A percentile compares a stretch with the other conserved stretches of the same genome.
These are phyloP conservation scores for Coemansia sp. DNA, from an alignment of 192 early-diverging fungal species.

Conservation along the genomic window DNA sequence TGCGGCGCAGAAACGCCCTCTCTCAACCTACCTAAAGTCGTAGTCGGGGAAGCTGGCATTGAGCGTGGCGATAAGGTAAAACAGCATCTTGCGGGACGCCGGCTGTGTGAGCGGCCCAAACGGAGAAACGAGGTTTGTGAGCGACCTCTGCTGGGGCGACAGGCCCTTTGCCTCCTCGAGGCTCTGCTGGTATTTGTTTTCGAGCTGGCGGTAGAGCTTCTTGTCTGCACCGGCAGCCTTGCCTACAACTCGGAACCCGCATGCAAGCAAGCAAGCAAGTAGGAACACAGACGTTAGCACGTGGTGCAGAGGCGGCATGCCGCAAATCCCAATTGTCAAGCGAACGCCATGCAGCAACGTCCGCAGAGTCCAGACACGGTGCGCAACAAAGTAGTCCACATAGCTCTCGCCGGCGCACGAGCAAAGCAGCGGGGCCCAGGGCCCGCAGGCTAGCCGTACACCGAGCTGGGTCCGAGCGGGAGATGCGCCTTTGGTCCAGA, in stretches of 20 bases:
- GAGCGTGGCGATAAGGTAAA: constrained; percentile 91
- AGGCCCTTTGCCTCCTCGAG: constrained; percentile 54
- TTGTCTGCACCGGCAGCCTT: constrained; percentile 91
- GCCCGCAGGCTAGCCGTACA: too few relatives aligned
- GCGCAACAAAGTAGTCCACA: too few relatives aligned
- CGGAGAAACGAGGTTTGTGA: constrained; percentile 69
- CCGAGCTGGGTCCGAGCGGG: too few relatives aligned
- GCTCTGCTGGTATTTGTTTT: constrained; percentile 74
- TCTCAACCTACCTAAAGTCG: constrained; percentile 85
- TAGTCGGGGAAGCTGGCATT: constrained; percentile 97
- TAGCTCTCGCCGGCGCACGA: too few relatives aligned
- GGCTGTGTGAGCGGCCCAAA: constrained; percentile 86
- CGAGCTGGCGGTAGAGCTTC: constrained; percentile 83
- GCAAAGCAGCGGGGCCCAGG: too few relatives aligned
- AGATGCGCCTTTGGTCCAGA: too few relatives aligned
- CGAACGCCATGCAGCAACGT: too few relatives aligned
- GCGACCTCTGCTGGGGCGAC: constrained; percentile 58
- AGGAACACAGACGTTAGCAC: too few relatives aligned
- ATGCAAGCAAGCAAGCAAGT: too few relatives aligned
- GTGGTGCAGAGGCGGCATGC: too few relatives aligned
- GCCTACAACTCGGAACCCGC: constrained; percentile 53
- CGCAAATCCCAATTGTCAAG: too few relatives aligned
- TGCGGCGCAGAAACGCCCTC: neutral
- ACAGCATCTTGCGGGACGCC: constrained; percentile 80
- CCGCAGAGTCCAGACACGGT: too few relatives aligned